Base-by-base conservation (phyloP, 2,329 filamentous ascomycete genomes). In the Aspergillus oerlinghausenensis region DNA sequence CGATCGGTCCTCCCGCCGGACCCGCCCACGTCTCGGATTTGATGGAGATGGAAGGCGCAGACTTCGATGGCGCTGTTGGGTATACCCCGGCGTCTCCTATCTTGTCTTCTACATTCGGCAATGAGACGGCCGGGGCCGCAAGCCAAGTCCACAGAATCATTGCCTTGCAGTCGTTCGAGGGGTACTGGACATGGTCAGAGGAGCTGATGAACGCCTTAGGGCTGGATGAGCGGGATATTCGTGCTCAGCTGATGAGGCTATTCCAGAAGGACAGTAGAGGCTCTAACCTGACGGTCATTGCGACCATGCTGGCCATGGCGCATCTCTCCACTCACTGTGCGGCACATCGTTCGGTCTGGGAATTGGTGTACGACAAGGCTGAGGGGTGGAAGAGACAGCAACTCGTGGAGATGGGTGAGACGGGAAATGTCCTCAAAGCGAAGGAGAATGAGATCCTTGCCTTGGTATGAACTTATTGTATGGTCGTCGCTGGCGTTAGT, bases 101-200 rank as follows among this genome's bases (percentile, higher is more conserved):
- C 47, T 21, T 19, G 25, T 26, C 25, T 19, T n/a, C 23, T 40
- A 23, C 23, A 23, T 23, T 23, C 23, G 3, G 23, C 23, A 51
- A 48, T 28, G 56, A 48, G 49, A n/a, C 43, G n/a, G 32, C 43
- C 47, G 52, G 49, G 19, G 28, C 51, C 8, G 1, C 49, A 21
- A 48, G 50, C 25, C 63, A 66, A 14, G 67, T 84, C 38, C 68
- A 78, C 11, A 61, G 60, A 0, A 64, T 88, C 2, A 82, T 87
- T 4, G 63, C 63, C 0, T 70, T 84, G 3, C 87, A 89, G 67
- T 71, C 71, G 0, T 87, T 85, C 59, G 72, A 79, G 1, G 85
- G 85, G 0, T 75, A 66, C 17, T 87, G 84, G 84, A 49, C 55
- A 0, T 77, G 72, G 69, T 47, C 49, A 2, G 21, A 7, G 25